These are phyloP conservation scores for Pontederia paniculata DNA, from an alignment of 176 grass and related monocot genomes.

Conservation along the genomic window DNA sequence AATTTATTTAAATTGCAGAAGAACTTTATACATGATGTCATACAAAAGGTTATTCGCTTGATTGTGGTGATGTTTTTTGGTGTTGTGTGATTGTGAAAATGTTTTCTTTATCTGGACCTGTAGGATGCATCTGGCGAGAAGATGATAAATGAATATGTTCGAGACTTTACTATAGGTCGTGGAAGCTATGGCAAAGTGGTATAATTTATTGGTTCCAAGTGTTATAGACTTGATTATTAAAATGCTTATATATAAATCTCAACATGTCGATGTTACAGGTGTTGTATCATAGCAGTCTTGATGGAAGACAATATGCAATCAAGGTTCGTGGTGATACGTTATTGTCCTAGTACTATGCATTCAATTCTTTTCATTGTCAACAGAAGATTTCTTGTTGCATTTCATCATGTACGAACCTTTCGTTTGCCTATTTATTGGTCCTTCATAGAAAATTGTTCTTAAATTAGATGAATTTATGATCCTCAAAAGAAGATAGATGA, in stretches of 20 bases:
- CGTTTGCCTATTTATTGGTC: no score
- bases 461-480: no score
- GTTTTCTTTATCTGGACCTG: neutral
- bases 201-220: neutral
- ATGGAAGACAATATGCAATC: slow-evolving; percentile 15
- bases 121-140: slow-evolving; percentile 10
- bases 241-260: neutral
- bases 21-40: no score
- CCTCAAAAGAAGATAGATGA: no score
- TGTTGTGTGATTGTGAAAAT: neutral
- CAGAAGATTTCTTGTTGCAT: neutral
- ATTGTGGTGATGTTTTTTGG: neutral
- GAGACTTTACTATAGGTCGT: slow-evolving; percentile 10
- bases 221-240: neutral
- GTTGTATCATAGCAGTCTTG: slow-evolving; percentile 3
- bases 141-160: slow-evolving; percentile 20
- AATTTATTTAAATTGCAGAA: no score
- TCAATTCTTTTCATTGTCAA: neutral
- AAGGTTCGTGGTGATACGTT: neutral
- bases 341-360: no score
- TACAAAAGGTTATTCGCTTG: neutral
- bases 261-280: slow-evolving; percentile 1
- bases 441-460: no score
- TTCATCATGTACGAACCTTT: no score
- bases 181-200: slow-evolving; percentile 22